Evolutionary conservation across 139 green algal genomes (phyloP), one percentile per base, ranked within the genome.

Genomic region (Astrephomene gubernaculifera): DNA sequence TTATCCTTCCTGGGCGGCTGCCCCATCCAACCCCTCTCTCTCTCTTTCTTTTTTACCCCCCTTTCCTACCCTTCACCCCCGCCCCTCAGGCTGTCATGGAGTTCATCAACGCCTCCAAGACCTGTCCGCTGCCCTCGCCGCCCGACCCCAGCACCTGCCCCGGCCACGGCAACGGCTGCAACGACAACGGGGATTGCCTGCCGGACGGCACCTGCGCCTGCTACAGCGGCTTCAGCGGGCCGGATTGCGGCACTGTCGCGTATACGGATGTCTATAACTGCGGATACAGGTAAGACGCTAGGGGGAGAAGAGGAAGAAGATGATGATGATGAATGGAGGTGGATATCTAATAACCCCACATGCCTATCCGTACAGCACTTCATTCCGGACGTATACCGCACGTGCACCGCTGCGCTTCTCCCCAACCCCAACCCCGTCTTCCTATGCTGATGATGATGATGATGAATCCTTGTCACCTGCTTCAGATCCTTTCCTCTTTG

Each of bases 221-320:
- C 85, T 78, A 76, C 75, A 57, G 2, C 25, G 75, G 84, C 45
- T 82, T 45, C 67, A 68, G 45, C 41, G 84, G 84, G 2, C 6
- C 21, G 2, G 75, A 60, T 39, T 89, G 84, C 54, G 64, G 31
- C 45, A 41, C 45, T 4, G 36, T 53, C 0, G 61, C 24, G 2
- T 84, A 80, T 60, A 79, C 71, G 1, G 85, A 89, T 44, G 31
- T 67, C 2, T 83, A 83, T 61, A 44, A 87, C 35, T 89, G 86
- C 61, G 86, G 86, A 1, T 89, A 89, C 71, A 86, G n/a, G 78
- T 75, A 35, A 38, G 72, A 70, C n/a, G n/a, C n/a, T n/a, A n/a
- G n/a, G n/a, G n/a, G n/a, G n/a, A n/a, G n/a, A n/a, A n/a, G n/a
- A n/a, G n/a, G n/a, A n/a, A n/a, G n/a, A n/a, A n/a, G n/a, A n/a